phyloP scores from a whole-genome alignment of 164 flowering plant genomes.

The Chimonanthus salicifolius region DNA sequence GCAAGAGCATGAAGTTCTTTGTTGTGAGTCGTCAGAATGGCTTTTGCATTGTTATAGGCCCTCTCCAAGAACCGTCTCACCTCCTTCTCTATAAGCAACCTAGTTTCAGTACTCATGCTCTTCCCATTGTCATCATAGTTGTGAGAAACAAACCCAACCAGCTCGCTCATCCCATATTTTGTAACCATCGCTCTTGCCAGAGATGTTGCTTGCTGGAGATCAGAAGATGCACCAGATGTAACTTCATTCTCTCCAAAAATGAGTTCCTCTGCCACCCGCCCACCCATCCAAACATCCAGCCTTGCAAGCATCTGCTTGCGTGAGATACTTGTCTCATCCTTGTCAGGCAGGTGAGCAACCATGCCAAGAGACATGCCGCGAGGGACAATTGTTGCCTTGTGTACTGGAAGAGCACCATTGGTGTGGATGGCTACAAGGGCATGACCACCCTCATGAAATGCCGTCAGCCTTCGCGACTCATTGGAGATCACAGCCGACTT shows the following conservation, averaged over 20 bases:
- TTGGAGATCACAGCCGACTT: conserved; percentile 91
- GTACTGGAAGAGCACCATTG: conserved; percentile 89
- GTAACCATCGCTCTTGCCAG: conserved; percentile 87
- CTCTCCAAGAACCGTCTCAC: conserved; percentile 55
- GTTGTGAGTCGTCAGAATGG: conserved; percentile 60
- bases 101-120: conserved; percentile 91
- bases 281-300: conserved; percentile 96
- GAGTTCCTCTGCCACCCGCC: conserved; percentile 90
- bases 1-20: conserved; percentile 90
- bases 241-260: conserved; percentile 91
- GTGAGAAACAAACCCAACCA: conserved; percentile 79
- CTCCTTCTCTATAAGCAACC: conserved; percentile 79
- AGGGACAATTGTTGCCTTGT: conserved; percentile 91
- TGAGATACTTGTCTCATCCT: conserved; percentile 72
- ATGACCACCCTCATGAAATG: conserved; percentile 96
- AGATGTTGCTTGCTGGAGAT: conserved; percentile 67
- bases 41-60: conserved; percentile 83
- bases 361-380: conserved; percentile 87
- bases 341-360: conserved; percentile 83
- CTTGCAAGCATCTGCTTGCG: conserved; percentile 91
- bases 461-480: conserved; percentile 74
- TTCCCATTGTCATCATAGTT: conserved; percentile 70
- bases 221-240: conserved; percentile 82
- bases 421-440: conserved; percentile 91
- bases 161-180: conserved; percentile 85